Conservation (phyloP, 1,284 basidiomycete species). For the Testicularia cyperi region DNA sequence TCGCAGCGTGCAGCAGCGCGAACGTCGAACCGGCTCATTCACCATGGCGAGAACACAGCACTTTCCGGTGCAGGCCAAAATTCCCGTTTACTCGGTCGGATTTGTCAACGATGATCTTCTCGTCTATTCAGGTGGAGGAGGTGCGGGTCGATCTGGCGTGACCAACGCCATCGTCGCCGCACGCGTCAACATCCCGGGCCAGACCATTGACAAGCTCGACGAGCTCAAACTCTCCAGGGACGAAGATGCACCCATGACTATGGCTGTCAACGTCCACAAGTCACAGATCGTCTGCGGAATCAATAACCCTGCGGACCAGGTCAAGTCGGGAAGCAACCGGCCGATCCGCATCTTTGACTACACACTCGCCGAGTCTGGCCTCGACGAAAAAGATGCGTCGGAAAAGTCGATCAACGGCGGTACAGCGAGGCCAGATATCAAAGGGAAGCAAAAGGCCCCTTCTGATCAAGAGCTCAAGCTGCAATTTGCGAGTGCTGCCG, state of each 20-base stretch:
- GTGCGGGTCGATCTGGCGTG: slow-evolving; percentile 52
- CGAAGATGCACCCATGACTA: slow-evolving; percentile 58
- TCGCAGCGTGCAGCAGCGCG: too few species aligned
- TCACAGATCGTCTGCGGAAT: slow-evolving; percentile 46
- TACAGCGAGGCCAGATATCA: too few species aligned
- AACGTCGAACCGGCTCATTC: too few species aligned
- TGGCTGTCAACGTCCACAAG: slow-evolving; percentile 38
- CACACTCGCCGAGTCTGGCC: slow-evolving; percentile 1
- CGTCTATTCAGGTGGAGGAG: slow-evolving; percentile 56
- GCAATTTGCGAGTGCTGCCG: slow-evolving; percentile 9
- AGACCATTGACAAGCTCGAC: slow-evolving; percentile 25
- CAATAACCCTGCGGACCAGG: slow-evolving; percentile 35
- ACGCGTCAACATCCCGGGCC: slow-evolving; percentile 10
- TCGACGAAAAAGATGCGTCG: neutral
- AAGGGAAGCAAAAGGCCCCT: slow-evolving; percentile 10
- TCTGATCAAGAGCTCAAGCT: slow-evolving; percentile 6
- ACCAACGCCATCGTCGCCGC: slow-evolving; percentile 50
- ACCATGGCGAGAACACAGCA: slow-evolving; percentile 37
- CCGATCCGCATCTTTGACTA: slow-evolving; percentile 48
- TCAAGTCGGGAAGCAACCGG: slow-evolving; percentile 38
- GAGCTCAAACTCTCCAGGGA: slow-evolving; percentile 45
- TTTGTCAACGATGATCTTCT: slow-evolving; percentile 44
- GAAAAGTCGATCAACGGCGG: slow-evolving; percentile 6
- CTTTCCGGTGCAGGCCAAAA: slow-evolving; percentile 35
- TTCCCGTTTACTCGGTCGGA: slow-evolving; percentile 55